Evolutionary conservation across 805 yeast species (phyloP).

Genomic region (Spathaspora hagerdaliae): DNA sequence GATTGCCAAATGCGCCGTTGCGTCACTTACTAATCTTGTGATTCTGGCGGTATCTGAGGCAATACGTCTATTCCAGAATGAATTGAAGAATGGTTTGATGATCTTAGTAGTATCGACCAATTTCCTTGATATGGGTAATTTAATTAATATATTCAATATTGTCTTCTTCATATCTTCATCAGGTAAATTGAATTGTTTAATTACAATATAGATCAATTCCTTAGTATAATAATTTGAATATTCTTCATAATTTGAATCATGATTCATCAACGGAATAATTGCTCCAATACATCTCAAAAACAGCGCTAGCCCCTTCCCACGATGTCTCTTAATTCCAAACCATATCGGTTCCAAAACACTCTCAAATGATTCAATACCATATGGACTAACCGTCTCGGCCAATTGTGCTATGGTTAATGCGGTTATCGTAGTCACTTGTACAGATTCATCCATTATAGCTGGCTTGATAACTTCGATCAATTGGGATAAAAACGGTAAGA

Average conservation of each 20-base stretch:
- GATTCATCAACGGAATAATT: conserved; percentile 79
- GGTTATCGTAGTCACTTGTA: conserved; percentile 62
- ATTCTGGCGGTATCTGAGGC: conserved; percentile 61
- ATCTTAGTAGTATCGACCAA: conserved; percentile 52
- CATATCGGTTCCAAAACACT: conserved; percentile 69
- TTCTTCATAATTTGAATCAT: conserved; percentile 49
- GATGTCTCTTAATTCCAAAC: conserved; percentile 69
- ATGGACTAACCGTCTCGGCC: conserved; percentile 81
- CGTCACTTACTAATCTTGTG: conserved; percentile 60
- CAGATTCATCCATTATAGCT: conserved; percentile 63
- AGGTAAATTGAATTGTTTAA: conserved; percentile 72
- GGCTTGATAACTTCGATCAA: conserved; percentile 59
- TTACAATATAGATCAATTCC: conserved; percentile 63
- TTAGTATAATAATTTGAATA: conserved; percentile 73
- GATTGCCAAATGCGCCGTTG: conserved; percentile 63
- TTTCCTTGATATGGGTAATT: conserved; percentile 59
- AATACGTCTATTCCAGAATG: conserved; percentile 79
- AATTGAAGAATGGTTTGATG: conserved; percentile 56
- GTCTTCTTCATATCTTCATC: conserved; percentile 56
- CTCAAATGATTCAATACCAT: conserved; percentile 88
- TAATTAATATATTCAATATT: conserved; percentile 63
- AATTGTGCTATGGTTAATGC: conserved; percentile 69
- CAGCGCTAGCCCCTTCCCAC: conserved; percentile 75
- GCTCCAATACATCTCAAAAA: conserved; percentile 75
- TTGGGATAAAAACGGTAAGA: conserved; percentile 68